Evolutionary conservation across 306 rosid genomes (phyloP).

Genomic region (Arachis hypogaea): DNA sequence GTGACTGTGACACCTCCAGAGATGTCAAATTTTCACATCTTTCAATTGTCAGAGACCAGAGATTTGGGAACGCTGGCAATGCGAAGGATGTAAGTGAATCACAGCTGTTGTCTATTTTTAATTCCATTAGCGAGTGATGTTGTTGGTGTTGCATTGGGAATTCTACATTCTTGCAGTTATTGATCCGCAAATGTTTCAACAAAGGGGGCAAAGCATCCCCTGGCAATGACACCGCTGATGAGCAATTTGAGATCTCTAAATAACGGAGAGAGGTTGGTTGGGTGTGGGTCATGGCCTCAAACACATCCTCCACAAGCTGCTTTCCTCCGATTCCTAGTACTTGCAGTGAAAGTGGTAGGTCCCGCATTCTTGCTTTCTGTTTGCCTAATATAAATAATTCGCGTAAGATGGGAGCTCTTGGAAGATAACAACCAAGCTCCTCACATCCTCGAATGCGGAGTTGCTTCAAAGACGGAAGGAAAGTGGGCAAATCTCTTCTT

Average conservation of each 20-base stretch:
- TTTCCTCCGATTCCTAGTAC: not conserved
- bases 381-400: not conserved
- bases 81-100: constrained; percentile 6
- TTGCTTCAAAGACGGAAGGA: not conserved
- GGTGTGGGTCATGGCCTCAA: not conserved
- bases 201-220: not conserved
- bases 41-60: accelerated
- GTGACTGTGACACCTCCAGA: constrained; percentile 4
- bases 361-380: not conserved
- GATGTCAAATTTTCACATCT: not conserved
- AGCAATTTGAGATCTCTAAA: not conserved
- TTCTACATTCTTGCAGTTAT: not conserved
- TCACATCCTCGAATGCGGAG: not conserved
- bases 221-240: not conserved
- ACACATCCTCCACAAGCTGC: not conserved
- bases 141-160: constrained; percentile 4
- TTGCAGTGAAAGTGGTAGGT: not conserved
- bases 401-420: not conserved
- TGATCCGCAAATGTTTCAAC: not conserved
- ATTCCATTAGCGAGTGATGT: not conserved
- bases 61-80: constrained; percentile 11
- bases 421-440: not conserved
- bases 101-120: not conserved
- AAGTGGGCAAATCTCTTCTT: constrained; percentile 2
- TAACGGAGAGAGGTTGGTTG: not conserved